phyloP scores from a whole-genome alignment of 176 grass and related monocot species.

The Oryza nivara region DNA sequence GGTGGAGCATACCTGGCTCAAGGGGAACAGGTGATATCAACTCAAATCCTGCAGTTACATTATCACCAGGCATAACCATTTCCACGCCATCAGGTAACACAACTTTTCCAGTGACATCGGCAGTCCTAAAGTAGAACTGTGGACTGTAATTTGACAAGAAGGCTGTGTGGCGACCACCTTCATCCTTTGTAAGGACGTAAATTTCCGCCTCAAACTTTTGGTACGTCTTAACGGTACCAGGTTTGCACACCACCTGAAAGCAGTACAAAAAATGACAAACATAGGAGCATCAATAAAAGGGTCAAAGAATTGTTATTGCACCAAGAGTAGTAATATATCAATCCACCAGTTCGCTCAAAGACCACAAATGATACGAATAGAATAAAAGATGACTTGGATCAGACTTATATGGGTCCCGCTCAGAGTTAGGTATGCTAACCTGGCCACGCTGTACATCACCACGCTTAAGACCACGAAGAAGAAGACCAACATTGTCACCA shows the following conservation, averaged over 20 bases:
- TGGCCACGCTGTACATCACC: slow-evolving; percentile 92
- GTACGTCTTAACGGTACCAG: slow-evolving; percentile 78
- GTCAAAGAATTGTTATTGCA: background rate
- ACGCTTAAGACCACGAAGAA: slow-evolving; percentile 93
- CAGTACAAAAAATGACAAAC: slow-evolving; percentile 1
- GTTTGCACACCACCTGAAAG: slow-evolving; percentile 86
- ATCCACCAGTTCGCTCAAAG: background rate
- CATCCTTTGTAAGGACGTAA: slow-evolving; percentile 91
- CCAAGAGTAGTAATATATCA: background rate
- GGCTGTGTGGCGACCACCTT: slow-evolving; percentile 89
- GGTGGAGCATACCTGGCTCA: slow-evolving; percentile 64
- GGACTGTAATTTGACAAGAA: slow-evolving; percentile 90
- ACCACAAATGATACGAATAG: background rate
- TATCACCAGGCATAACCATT: slow-evolving; percentile 99
- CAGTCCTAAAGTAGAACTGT: slow-evolving; percentile 97
- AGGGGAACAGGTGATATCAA: slow-evolving; percentile 85
- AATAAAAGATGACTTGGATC: background rate
- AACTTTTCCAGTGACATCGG: slow-evolving; percentile 86
- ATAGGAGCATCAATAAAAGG: background rate
- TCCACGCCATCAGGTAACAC: slow-evolving; percentile 57
- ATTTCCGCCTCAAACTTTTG: slow-evolving; percentile 91
- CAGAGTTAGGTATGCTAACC: slow-evolving; percentile 46
- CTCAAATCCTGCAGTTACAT: slow-evolving; percentile 81
- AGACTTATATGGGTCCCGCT: background rate
- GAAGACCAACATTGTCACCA: slow-evolving; percentile 95